These are phyloP conservation scores for Bipolaris victoriae DNA, from an alignment of 2,329 filamentous ascomycete species.

Conservation along the genomic window DNA sequence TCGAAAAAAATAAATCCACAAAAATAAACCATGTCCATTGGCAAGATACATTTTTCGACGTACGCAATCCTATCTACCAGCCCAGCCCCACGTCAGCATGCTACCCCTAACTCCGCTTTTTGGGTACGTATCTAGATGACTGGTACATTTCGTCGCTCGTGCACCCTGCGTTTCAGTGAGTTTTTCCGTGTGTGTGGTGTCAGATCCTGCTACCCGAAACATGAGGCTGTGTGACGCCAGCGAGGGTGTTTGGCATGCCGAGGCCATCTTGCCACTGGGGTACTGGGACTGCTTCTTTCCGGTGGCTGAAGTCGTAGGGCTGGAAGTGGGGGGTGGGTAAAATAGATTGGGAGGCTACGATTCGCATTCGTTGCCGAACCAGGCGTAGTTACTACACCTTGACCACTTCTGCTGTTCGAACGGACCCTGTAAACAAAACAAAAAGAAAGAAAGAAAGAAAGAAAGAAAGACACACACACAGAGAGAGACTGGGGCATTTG, in stretches of 20 bases:
- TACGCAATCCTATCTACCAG: neutral
- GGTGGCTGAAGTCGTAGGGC: neutral
- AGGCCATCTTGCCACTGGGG: slow-evolving; percentile 12
- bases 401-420: neutral
- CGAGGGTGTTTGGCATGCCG: slow-evolving; percentile 13
- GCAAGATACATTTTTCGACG: neutral
- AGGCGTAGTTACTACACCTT: neutral
- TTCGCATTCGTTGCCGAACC: neutral
- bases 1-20: no score
- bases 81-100: neutral
- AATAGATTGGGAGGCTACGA: neutral
- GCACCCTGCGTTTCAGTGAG: slow-evolving; percentile 32
- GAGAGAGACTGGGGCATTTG: neutral
- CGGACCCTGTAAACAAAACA: neutral
- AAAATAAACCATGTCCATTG: no score
- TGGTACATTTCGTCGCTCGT: slow-evolving; percentile 9
- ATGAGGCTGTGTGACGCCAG: slow-evolving; percentile 12
- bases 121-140: neutral
- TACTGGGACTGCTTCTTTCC: neutral
- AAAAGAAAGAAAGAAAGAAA: neutral
- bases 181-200: slow-evolving; percentile 21
- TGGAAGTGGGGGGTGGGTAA: neutral
- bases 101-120: neutral
- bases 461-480: neutral
- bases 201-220: slow-evolving; percentile 21